Evolutionary conservation across 1,284 basidiomycete genomes (phyloP).

Genomic region (Meira miltonrushii): DNA sequence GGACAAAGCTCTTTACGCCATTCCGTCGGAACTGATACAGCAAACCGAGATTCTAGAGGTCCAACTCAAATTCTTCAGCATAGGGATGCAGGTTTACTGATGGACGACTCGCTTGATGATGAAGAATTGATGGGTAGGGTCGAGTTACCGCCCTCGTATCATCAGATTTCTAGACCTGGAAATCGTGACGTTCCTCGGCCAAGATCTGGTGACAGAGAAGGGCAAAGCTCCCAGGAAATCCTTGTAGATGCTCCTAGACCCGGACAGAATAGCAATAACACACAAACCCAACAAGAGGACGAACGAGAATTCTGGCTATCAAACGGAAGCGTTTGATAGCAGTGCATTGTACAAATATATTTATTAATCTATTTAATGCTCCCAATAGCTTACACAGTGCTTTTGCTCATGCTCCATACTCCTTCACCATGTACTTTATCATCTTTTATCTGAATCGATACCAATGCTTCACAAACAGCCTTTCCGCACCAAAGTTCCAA

Average conservation of each 20-base stretch:
- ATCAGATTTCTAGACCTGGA: conserved; percentile 17
- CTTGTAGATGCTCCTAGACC: background rate
- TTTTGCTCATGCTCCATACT: conserved; percentile 24
- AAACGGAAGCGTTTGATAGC: too few species aligned
- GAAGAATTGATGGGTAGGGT: conserved; percentile 24
- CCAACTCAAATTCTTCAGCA: conserved; percentile 19
- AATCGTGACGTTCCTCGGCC: background rate
- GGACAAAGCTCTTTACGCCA: too few species aligned
- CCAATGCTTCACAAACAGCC: conserved; percentile 59
- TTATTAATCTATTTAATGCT: background rate
- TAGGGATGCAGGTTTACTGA: conserved; percentile 32
- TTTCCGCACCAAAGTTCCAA: conserved; percentile 66
- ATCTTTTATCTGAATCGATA: conserved; percentile 23
- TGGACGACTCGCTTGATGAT: conserved; percentile 36
- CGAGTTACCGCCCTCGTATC: conserved; percentile 41
- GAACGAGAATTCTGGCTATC: conserved; percentile 1
- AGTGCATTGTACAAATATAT: background rate
- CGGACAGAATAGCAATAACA: background rate
- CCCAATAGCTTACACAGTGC: too few species aligned
- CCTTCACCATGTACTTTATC: conserved; percentile 32
- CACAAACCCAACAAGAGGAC: background rate
- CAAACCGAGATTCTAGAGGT: too few species aligned
- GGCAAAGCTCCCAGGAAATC: background rate
- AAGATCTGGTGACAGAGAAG: background rate
- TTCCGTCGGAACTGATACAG: too few species aligned